A percentile compares a stretch with the other conserved stretches of the same genome.
These are phyloP conservation scores for Curvularia eragrostidis DNA, from an alignment of 2,329 filamentous ascomycete species.

Conservation along the genomic window DNA sequence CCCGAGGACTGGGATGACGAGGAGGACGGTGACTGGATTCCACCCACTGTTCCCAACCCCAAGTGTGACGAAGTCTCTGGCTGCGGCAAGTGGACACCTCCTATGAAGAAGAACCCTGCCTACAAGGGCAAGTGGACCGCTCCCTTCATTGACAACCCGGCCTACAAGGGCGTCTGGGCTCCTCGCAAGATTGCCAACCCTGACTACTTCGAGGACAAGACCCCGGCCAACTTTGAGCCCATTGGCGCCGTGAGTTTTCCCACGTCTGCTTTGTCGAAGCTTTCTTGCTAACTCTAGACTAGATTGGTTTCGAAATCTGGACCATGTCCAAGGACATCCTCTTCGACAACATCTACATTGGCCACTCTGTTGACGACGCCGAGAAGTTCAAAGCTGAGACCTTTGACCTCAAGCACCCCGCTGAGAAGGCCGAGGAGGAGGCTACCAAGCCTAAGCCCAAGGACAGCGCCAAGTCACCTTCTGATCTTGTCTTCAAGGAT, in stretches of 20 bases:
- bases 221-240: conserved; percentile 93
- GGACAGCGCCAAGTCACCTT: conserved; percentile 71
- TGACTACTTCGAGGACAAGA: conserved; percentile 96
- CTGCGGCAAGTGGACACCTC: conserved; percentile 90
- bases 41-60: conserved; percentile 90
- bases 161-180: conserved; percentile 95
- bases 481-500: conserved; percentile 85
- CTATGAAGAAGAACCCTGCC: conserved; percentile 89
- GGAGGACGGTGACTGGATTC: conserved; percentile 97
- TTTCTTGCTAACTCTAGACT: conserved; percentile 23
- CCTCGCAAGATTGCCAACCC: conserved; percentile 98
- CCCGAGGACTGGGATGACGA: conserved; percentile 99
- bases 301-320: conserved; percentile 99
- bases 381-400: conserved; percentile 87
- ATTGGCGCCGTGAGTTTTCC: conserved; percentile 84
- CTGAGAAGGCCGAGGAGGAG: conserved; percentile 82
- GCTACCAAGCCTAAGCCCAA: conserved; percentile 78
- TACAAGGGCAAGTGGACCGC: conserved; percentile 99
- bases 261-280: neutral
- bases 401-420: conserved; percentile 84
- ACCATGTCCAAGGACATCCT: conserved; percentile 99
- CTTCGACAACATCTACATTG: conserved; percentile 99
- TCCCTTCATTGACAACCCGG: conserved; percentile 93
- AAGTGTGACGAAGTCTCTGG: conserved; percentile 94
- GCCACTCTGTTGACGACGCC: conserved; percentile 93